phyloP scores from a whole-genome alignment of 352 stramenopile genomes.

The Globisporangium camurandrum region DNA sequence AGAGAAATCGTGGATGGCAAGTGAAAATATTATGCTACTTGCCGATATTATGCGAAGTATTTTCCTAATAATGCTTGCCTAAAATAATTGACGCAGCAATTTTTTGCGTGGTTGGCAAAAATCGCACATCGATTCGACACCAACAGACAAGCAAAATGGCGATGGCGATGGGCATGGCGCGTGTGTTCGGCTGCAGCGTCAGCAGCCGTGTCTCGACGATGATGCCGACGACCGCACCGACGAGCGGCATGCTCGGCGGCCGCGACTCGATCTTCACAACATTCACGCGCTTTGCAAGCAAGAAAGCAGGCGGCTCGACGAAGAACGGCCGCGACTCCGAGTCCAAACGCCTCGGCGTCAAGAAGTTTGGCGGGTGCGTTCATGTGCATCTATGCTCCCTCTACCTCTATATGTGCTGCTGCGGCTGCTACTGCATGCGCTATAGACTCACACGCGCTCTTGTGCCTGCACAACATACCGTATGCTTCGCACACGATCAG shows the following conservation, averaged over 20 bases:
- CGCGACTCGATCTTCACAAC: slow-evolving; percentile 41
- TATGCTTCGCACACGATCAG: slow-evolving; percentile 16
- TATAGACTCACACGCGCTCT: neutral
- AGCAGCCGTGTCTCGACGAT: slow-evolving; percentile 18
- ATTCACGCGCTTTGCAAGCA: slow-evolving; percentile 83
- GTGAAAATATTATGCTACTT: no score
- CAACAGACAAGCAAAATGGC: slow-evolving; percentile 42
- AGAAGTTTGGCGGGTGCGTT: slow-evolving; percentile 91
- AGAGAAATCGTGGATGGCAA: no score
- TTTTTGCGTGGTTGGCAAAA: neutral
- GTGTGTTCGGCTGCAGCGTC: slow-evolving; percentile 35
- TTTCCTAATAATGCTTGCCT: no score
- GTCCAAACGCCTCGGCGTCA: slow-evolving; percentile 95
- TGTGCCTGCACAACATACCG: neutral
- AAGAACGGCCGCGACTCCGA: slow-evolving; percentile 97
- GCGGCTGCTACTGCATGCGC: neutral
- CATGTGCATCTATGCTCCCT: neutral
- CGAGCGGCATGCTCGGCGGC: slow-evolving; percentile 2
- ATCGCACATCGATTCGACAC: neutral
- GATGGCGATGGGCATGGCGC: slow-evolving; percentile 70
- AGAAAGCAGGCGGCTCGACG: slow-evolving; percentile 96
- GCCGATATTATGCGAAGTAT: no score
- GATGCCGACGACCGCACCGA: slow-evolving; percentile 6
- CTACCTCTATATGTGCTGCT: neutral
- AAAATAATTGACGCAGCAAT: no score